Base-by-base conservation (phyloP, 192 early-diverging fungal species). In the Mortierella claussenii region DNA sequence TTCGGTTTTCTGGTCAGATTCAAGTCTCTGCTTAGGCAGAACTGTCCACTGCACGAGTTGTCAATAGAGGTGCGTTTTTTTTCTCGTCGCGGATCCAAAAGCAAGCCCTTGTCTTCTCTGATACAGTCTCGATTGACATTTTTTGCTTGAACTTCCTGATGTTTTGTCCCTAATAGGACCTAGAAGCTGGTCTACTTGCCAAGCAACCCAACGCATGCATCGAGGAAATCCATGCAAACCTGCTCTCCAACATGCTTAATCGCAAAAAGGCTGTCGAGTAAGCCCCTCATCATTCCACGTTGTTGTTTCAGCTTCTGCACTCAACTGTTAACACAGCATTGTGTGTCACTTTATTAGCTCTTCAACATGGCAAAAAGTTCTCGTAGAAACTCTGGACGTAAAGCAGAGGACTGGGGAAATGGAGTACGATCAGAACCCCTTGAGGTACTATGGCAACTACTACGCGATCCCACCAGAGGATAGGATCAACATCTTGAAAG, bases 261-360 rank as follows among this genome's bases (percentile, higher is more conserved):
- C 73, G 73, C 28, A 76, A 76, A 43, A 76, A 76, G 30, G 64
- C 73, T 27, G 64, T 76, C 30, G 63, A 66, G 73, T 76, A 62
- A n/a, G 56, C 51, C n/a, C 3, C 21, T 31, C 8, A 11, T 10
- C 18, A 12, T 45, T 15, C n/a, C 21, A 7, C 26, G n/a, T n/a
- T n/a, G n/a, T n/a, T n/a, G n/a, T n/a, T n/a, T n/a, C n/a, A n/a
- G n/a, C n/a, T n/a, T n/a, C n/a, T n/a, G n/a, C n/a, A n/a, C n/a
- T n/a, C n/a, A n/a, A n/a, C n/a, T n/a, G n/a, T n/a, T n/a, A n/a
- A n/a, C n/a, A n/a, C n/a, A n/a, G n/a, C n/a, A n/a, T n/a, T n/a
- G n/a, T n/a, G n/a, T n/a, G n/a, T n/a, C n/a, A n/a, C 43, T 31
- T 4, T 26, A 30, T 9, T 62, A 76, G 73, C 44, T 20, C 64